Conservation (phyloP, 2,329 filamentous ascomycete species). For the Penicillium sclerotigenum region DNA sequence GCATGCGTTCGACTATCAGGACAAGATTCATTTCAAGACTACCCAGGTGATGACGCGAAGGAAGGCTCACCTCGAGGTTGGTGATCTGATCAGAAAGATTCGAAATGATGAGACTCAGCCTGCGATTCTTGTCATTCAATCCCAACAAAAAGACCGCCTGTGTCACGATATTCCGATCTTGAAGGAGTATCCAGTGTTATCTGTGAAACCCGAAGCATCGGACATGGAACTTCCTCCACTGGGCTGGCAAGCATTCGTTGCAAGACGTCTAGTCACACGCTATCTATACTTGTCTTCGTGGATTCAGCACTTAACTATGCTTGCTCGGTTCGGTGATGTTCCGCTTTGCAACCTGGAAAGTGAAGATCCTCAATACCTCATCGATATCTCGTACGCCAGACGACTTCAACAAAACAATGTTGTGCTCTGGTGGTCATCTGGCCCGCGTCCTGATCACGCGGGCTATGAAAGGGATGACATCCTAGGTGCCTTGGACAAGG, state of each 20-base stretch:
- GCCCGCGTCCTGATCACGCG: constrained; percentile 85
- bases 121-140: constrained; percentile 83
- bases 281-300: constrained; percentile 92
- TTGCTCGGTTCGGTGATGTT: constrained; percentile 89
- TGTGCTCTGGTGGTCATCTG: constrained; percentile 93
- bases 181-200: constrained; percentile 77
- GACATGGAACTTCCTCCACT: constrained; percentile 88
- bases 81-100: constrained; percentile 85
- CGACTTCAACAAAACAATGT: constrained; percentile 87
- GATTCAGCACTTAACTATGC: constrained; percentile 81
- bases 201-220: constrained; percentile 74
- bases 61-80: constrained; percentile 83
- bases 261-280: constrained; percentile 79
- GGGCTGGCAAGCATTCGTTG: constrained; percentile 88
- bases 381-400: constrained; percentile 91
- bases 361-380: constrained; percentile 90
- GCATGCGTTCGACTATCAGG: constrained; percentile 80
- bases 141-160: constrained; percentile 75
- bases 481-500: constrained; percentile 73
- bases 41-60: constrained; percentile 84
- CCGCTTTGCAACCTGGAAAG: constrained; percentile 93
- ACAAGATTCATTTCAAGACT: constrained; percentile 78
- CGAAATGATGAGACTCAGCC: constrained; percentile 78
- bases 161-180: constrained; percentile 81
- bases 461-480: constrained; percentile 94